Base-by-base conservation (phyloP, 257 asterid genomes). In the Gardenia jasminoides region DNA sequence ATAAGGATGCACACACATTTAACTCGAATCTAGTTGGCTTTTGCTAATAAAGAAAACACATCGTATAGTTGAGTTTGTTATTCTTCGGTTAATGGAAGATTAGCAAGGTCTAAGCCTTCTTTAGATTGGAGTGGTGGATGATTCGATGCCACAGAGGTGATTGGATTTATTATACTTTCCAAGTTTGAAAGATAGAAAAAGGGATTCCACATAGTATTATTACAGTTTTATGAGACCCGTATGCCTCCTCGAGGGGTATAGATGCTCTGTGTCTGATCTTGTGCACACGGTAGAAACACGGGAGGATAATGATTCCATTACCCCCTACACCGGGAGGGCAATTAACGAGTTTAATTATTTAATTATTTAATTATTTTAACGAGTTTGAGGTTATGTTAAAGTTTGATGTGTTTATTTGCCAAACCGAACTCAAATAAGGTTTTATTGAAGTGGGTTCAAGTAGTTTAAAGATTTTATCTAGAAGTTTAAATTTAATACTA, bases 1-100 rank as follows among this genome's bases (percentile, higher is more conserved):
- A 89, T 84, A 84, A 92, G 88, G 86, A 86, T 82, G 7, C 61
- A 52, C 84, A 52, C 84, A 74, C 84, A 76, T 66, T 50, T 78
- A 48, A 50, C 39, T 44, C 44, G 43, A 80, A 77, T 85, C 81
- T 82, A 66, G 80, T 87, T 85, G 82, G 66, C 61, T 80, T 80
- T 62, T 72, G 22, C 13, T 61, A 3, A 70, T 75, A 80, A 79
- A 84, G 80, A 36, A 36, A 82, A 54, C 65, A 78, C 82, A 77
- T 79, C 64, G 39, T 79, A 54, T 16, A 17, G 61, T 76, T 19
- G 44, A 33, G 22, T 20, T 7, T 33, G 3, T 8, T 11, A 0
- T 15, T n/a, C 66, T 26, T 30, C 41, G 8, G 44, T 52, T 74
- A 24, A 58, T 24, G 41, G 70, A 30, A 65, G 9, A 65, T 11